Base-by-base conservation (phyloP, 2,329 filamentous ascomycete species). In the Coleophoma eucalyptorum region DNA sequence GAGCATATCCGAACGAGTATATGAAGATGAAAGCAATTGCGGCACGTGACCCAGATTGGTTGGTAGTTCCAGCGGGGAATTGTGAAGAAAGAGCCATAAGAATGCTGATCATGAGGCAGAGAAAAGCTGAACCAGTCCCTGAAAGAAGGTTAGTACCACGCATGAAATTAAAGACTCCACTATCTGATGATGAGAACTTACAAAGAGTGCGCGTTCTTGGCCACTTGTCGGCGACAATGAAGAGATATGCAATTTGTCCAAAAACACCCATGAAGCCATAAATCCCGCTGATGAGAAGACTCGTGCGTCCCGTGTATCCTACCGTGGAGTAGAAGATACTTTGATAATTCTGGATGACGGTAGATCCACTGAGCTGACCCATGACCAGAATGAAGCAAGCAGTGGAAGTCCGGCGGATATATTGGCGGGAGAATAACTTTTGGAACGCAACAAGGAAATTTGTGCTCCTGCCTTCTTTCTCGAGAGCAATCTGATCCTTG, bases 211-310 rank as follows among this genome's bases (percentile, higher is more conserved):
- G 41, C 1, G 46, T 65, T n/a, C 67, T 58, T 4, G 64, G 64
- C 66, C 65, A 68, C 40, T 57, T 61, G 45, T 70, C 67, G 2
- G 66, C 63, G 6, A 69, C 63, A 10, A 62, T 45, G 8, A 62
- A 49, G 3, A 69, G 58, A 47, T 68, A 65, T 37, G 66, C 58
- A 15, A 68, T 50, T 46, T 69, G 66, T 3, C 67, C 66, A 3
- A 67, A 50, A 6, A 70, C 58, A 6, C 65, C 68, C 66, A 70
- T 69, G 52, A 70, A 63, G 1, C 68, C 68, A 44, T 70, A 71
- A 7, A 62, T 53, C 1, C 61, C 66, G 35, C 62, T 65, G 47
- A 70, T 69, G 11, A 70, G 57, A 4, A 70, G 50, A 0, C 61
- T 60, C 3, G 60, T 64, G 15, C 60, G 61, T 2, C 66, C 66